A percentile compares a stretch with the other conserved stretches of the same genome.
Conservation (phyloP, 768 basidiomycete species). For the Russula sp. region DNA sequence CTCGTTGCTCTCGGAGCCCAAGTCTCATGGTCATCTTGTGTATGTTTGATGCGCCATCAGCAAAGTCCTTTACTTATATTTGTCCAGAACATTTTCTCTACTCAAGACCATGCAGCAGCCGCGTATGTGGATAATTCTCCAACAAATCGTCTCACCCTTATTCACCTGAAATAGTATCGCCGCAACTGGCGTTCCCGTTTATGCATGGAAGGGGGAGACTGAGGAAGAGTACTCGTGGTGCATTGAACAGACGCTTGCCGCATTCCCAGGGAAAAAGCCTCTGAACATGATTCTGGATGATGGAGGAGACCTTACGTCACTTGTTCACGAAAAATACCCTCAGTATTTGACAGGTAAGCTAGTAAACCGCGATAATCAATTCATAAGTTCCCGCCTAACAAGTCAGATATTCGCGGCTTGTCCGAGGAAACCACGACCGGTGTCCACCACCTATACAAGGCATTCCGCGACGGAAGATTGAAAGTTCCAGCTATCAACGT, state of each 20-base stretch:
- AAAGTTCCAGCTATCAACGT: constrained; percentile 99
- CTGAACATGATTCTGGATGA: constrained; percentile 99
- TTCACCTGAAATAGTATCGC: constrained; percentile 62
- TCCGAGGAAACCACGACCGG: constrained; percentile 99
- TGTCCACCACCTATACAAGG: constrained; percentile 99
- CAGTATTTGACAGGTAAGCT: constrained; percentile 72
- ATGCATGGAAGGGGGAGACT: constrained; percentile 99
- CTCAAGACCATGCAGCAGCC: constrained; percentile 98
- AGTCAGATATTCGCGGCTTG: constrained; percentile 78
- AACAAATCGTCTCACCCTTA: constrained; percentile 13
- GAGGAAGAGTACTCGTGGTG: constrained; percentile 99
- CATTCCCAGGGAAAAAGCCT: constrained; percentile 79
- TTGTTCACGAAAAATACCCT: constrained; percentile 96
- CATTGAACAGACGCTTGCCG: constrained; percentile 89
- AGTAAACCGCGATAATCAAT: neutral
- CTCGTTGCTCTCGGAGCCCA: constrained; percentile 92
- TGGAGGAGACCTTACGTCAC: constrained; percentile 91
- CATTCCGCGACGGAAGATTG: constrained; percentile 91
- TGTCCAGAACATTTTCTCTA: constrained; percentile 94
- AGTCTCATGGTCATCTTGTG: constrained; percentile 98
- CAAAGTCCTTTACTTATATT: constrained; percentile 7
- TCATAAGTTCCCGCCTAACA: constrained; percentile 12
- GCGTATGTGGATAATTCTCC: constrained; percentile 54
- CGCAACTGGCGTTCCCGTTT: constrained; percentile 97
- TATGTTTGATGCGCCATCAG: constrained; percentile 39